These are phyloP conservation scores for Talaromyces pinophilus DNA, from an alignment of 2,329 filamentous ascomycete genomes.

Conservation along the genomic window DNA sequence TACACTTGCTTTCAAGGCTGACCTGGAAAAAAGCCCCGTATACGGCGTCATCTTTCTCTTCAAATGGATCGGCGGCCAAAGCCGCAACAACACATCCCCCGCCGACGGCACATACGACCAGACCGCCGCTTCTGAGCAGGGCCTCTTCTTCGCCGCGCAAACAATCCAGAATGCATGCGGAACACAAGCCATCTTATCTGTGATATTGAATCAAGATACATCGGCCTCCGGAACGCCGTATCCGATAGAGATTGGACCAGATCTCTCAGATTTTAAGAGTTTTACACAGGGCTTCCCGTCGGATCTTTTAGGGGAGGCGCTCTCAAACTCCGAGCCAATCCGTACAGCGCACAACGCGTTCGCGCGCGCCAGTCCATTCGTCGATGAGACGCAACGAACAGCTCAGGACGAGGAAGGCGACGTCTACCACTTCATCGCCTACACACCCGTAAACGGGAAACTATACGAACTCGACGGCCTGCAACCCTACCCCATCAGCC, in stretches of 20 bases:
- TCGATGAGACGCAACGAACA: constrained; percentile 79
- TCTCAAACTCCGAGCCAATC: constrained; percentile 71
- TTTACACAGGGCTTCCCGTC: constrained; percentile 83
- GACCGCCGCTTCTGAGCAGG: constrained; percentile 63
- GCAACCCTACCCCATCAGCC: constrained; percentile 86
- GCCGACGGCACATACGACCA: constrained; percentile 81
- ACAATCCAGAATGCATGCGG: constrained; percentile 99
- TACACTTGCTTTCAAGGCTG: not conserved
- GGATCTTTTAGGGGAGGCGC: constrained; percentile 69
- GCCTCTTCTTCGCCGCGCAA: constrained; percentile 90
- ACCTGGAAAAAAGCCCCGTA: constrained; percentile 58
- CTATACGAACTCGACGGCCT: constrained; percentile 96
- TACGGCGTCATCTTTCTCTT: constrained; percentile 99
- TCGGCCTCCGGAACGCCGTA: constrained; percentile 29
- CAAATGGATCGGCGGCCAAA: constrained; percentile 66
- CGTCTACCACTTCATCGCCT: constrained; percentile 97
- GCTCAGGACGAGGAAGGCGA: constrained; percentile 73
- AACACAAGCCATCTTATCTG: constrained; percentile 89
- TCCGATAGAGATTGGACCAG: constrained; percentile 68
- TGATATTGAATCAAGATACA: constrained; percentile 77
- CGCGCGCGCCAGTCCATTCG: constrained; percentile 83
- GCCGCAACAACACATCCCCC: constrained; percentile 69
- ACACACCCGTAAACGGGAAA: constrained; percentile 74
- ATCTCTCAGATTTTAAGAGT: constrained; percentile 77
- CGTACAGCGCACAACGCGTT: constrained; percentile 87